These are phyloP conservation scores for Podospora pseudocomata DNA, from an alignment of 495 filamentous ascomycete genomes.

Conservation along the genomic window DNA sequence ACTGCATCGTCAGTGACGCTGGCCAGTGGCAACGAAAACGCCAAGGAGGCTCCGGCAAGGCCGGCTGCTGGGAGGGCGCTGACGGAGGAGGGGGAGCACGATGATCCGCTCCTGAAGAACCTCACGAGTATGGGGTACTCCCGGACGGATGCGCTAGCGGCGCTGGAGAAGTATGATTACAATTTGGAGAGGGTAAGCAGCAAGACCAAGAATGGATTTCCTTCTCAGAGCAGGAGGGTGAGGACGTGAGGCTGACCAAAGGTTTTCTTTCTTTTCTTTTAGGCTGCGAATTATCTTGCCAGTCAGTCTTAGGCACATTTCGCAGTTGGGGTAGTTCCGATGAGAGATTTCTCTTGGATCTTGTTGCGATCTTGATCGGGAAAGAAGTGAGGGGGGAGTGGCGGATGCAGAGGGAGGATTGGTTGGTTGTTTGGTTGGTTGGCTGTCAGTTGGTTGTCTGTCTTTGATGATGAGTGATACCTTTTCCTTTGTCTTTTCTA, in stretches of 20 bases:
- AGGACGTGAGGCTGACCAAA: conserved; percentile 29
- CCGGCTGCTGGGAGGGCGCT: conserved; percentile 56
- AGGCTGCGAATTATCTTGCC: conserved; percentile 49
- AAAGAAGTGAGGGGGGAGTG: background rate
- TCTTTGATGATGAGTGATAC: conserved; percentile 20
- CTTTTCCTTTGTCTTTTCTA: conserved; percentile 13
- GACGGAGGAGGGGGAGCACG: conserved; percentile 70
- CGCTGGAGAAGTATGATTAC: conserved; percentile 92
- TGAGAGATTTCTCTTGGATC: background rate
- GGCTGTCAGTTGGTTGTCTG: background rate
- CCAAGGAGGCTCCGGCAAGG: conserved; percentile 39
- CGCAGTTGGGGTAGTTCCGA: background rate
- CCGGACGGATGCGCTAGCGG: conserved; percentile 70
- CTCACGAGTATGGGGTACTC: conserved; percentile 90
- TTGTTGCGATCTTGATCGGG: conserved; percentile 1
- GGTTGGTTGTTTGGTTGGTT: background rate
- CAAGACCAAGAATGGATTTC: conserved; percentile 7
- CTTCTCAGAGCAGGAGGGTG: conserved; percentile 8
- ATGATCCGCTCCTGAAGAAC: conserved; percentile 88
- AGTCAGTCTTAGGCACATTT: conserved; percentile 37
- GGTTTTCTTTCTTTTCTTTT: conserved; percentile 15
- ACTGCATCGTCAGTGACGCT: conserved; percentile 26
- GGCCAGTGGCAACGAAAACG: conserved; percentile 21
- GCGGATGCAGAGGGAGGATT: background rate
- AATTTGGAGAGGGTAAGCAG: conserved; percentile 83